Evolutionary conservation across 148 eudicot genomes (phyloP).

Genomic region (Chenopodium formosanum): DNA sequence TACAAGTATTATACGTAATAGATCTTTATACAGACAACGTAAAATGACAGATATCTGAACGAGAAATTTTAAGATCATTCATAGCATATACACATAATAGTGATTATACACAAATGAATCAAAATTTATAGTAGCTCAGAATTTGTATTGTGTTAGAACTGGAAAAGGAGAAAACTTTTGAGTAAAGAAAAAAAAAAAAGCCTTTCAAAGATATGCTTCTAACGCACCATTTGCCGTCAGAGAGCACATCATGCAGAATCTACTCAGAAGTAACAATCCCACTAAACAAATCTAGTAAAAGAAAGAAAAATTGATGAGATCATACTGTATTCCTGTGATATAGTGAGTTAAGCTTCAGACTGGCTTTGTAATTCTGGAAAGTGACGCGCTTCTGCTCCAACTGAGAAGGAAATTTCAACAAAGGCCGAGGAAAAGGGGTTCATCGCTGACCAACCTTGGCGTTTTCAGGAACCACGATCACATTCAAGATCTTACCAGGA

Average conservation of each 20-base stretch:
- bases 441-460: conserved; percentile 45
- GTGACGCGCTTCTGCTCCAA: neutral
- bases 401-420: neutral
- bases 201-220: too few relatives aligned
- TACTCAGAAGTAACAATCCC: neutral
- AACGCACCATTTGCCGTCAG: neutral
- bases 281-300: neutral
- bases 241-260: neutral
- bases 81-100: neutral
- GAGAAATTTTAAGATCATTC: too few relatives aligned
- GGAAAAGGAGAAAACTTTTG: neutral
- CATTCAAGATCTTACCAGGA: conserved; percentile 80
- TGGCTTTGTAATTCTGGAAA: neutral
- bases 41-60: too few relatives aligned
- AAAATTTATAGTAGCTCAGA: neutral
- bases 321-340: neutral
- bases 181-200: too few relatives aligned
- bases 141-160: neutral
- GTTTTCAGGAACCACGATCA: conserved; percentile 58
- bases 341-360: neutral
- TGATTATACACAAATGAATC: neutral
- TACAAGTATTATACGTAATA: too few relatives aligned
- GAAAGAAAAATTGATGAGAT: neutral
- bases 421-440: neutral
- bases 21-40: too few relatives aligned